Evolutionary conservation across 164 flowering plant genomes (phyloP), one percentile per base, ranked within the genome.

Genomic region (Hamamelis virginiana): DNA sequence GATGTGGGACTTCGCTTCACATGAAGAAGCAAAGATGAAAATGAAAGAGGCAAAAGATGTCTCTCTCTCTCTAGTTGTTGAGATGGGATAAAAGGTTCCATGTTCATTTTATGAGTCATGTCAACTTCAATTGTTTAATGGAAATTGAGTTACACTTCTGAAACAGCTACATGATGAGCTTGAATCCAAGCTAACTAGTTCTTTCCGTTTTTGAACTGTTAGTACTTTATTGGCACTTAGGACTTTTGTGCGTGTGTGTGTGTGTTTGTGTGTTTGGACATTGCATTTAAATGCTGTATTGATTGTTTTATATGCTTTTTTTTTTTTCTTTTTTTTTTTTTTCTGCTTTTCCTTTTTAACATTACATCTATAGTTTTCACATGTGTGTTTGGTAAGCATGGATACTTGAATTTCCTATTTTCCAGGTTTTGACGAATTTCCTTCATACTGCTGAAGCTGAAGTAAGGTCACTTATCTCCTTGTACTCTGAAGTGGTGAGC

Each of bases 401-500:
- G 21, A 52, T 66, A 41, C 21, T 55, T 52, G 23, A 23, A 15
- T 1, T 51, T 19, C 27, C 53, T 52, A 18, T 13, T 53, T 73
- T 75, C 67, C 84, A 96, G 99, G 97, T 84, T 52, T 74, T 93
- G 75, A 94, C 88, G 74, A 71, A 73, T 72, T 96, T 93, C 76
- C 97, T 96, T 74, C 89, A 87, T 75, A 87, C 91, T 50, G 99
- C 99, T 76, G 99, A 96, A 82, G 97, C 99, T 76, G 97, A 91
- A 74, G 99, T 96, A 45, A 86, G 97, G 82, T 83, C 90, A 43
- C 89, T 96, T 21, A 93, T 81, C 72, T 86, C 95, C 72, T 77
- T 96, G 74, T 96, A 96, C 73, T 76, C 95, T 61, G 99, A 96
- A 91, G 99, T 90, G 96, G 99, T 96, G 69, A 80, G 94, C 72